These are phyloP conservation scores for Phaseolus coccineus DNA, from an alignment of 331 rosid species.

Conservation along the genomic window DNA sequence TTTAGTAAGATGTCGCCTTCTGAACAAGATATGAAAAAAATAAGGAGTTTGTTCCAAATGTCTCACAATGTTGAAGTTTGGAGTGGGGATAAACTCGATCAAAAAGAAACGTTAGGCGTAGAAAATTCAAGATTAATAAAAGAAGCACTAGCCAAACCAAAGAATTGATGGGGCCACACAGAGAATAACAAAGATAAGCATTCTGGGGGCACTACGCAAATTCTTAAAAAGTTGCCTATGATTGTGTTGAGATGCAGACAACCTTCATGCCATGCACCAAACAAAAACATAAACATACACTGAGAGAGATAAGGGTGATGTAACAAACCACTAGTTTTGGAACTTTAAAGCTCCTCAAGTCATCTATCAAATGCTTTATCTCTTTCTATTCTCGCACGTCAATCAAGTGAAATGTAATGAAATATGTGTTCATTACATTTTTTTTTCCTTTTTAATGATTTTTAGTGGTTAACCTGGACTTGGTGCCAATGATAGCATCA, in stretches of 20 bases:
- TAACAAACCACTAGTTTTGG: conserved; percentile 48
- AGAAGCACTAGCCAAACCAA: conserved; percentile 43
- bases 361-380: conserved; percentile 38
- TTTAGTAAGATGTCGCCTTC: conserved; percentile 38
- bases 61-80: conserved; percentile 18
- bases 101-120: conserved; percentile 30
- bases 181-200: conserved; percentile 46
- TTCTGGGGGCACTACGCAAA: conserved; percentile 48
- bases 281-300: conserved; percentile 18
- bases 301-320: conserved; percentile 50
- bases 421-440: neutral
- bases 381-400: conserved; percentile 24
- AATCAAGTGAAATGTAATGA: conserved; percentile 21
- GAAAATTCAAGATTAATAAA: conserved; percentile 30
- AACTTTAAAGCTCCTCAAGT: conserved; percentile 37
- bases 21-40: neutral
- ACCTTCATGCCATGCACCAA: conserved; percentile 31
- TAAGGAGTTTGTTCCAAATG: conserved; percentile 53
- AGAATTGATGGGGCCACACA: conserved; percentile 29
- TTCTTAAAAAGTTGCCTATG: conserved; percentile 41
- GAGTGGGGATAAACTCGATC: conserved; percentile 33
- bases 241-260: conserved; percentile 42
- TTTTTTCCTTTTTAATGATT: conserved; percentile 2
- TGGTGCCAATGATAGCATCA: conserved; percentile 45
- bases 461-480: conserved; percentile 40